Evolutionary conservation across 1,284 basidiomycete species (phyloP), one percentile per base, ranked within the genome.

Genomic region (Coniophora puteana): DNA sequence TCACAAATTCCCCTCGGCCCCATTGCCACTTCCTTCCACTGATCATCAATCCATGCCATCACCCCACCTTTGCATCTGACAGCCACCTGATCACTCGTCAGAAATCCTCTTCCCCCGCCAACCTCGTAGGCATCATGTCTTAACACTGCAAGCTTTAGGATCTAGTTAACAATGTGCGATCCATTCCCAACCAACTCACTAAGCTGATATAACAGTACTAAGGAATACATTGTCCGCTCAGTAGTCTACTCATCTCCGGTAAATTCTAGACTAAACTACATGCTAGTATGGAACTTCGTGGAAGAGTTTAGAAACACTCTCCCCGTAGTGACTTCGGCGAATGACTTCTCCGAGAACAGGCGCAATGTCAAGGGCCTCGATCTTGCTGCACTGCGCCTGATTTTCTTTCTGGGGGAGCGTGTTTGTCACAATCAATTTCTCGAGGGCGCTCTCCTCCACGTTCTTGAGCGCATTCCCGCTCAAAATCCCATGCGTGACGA

Each of bases 381-480:
- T 83, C 73, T 96, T 97, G 44, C 65, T 60, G 66, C 94, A 96
- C 48, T 63, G 62, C 35, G 70, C 74, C 59, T 82, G 74, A 67
- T 97, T 95, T 51, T 75, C 82, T 47, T 70, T 54, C 66, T 99
- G 95, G 31, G 96, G 96, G 31, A 99, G 80, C 59, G 96, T 99
- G 71, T 99, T 99, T 53, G 96, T 99, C 53, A 99, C 93, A 43
- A 99, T 92, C 59, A 99, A 69, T 74, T 94, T 96, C 67, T 95
- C 91, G 64, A 99, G 68, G 48, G 78, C 79, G 52, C 87, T 91
- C 54, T 74, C 72, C 53, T 76, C 72, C 47, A 95, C 80, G 22
- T 71, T 71, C 65, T 74, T 66, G 50, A 97, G 71, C 36, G 95
- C 94, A 44, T 90, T 84, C 20, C 93, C 93, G 58, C 85, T 89